Percentiles rank a stretch among this genome's conserved stretches.
phyloP scores from a whole-genome alignment of 2,329 filamentous ascomycete species.

The Cordyceps cicadae region DNA sequence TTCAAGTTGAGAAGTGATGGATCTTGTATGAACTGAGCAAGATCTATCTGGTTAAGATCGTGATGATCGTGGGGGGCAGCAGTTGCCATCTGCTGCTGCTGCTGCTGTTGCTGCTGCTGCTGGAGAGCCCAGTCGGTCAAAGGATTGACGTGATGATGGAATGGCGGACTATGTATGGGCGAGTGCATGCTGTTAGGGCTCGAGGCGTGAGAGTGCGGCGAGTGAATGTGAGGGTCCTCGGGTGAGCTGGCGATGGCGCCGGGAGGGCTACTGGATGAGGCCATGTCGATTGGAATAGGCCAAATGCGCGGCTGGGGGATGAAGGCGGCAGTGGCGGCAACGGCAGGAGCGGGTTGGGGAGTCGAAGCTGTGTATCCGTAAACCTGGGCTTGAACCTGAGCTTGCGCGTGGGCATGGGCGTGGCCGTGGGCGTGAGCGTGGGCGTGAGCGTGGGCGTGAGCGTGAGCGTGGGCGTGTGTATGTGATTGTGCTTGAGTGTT shows the following conservation, averaged over 20 bases:
- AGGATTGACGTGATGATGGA: slow-evolving; percentile 41
- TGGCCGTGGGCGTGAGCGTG: neutral
- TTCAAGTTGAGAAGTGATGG: slow-evolving; percentile 48
- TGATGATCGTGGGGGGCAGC: slow-evolving; percentile 21
- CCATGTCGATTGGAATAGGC: slow-evolving; percentile 47
- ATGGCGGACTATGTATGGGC: slow-evolving; percentile 46
- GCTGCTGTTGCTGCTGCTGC: slow-evolving; percentile 45
- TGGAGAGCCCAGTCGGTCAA: slow-evolving; percentile 56
- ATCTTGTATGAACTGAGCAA: slow-evolving; percentile 49
- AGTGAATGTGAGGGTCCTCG: slow-evolving; percentile 40
- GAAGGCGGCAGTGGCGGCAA: slow-evolving; percentile 23
- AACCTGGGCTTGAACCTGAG: slow-evolving; percentile 1
- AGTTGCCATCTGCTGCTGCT: slow-evolving; percentile 19
- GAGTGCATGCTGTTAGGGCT: slow-evolving; percentile 45
- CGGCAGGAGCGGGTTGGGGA: neutral
- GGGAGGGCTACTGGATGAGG: slow-evolving; percentile 31
- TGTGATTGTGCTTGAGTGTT: slow-evolving; percentile 8
- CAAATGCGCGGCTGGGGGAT: slow-evolving; percentile 34
- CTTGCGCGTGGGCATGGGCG: neutral
- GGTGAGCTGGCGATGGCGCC: slow-evolving; percentile 42
- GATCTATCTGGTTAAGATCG: slow-evolving; percentile 33
- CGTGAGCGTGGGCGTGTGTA: neutral
- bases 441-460: neutral
- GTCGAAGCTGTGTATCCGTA: slow-evolving; percentile 6
- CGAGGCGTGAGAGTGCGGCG: slow-evolving; percentile 41